phyloP scores from a whole-genome alignment of 1,139 yeast species.

The Pichia sp. region DNA sequence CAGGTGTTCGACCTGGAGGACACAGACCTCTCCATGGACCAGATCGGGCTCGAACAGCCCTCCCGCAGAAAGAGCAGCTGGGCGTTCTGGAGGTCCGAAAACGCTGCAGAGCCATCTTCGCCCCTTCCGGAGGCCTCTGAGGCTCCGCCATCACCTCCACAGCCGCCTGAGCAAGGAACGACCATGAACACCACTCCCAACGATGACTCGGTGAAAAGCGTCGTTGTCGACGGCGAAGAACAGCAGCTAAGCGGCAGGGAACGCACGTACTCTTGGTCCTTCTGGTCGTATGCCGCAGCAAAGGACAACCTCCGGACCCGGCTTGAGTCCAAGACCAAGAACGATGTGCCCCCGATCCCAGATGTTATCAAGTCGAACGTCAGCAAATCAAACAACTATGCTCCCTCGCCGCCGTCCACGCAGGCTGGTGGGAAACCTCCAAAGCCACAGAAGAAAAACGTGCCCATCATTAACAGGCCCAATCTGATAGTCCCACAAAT shows the following conservation, averaged over 20 bases:
- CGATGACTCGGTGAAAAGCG: not conserved
- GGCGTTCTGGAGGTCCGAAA: slow-evolving; percentile 27
- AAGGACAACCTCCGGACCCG: not conserved
- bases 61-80: slow-evolving; percentile 22
- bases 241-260: not conserved
- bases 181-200: slow-evolving; percentile 2
- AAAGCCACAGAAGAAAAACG: not conserved
- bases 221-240: slow-evolving; percentile 13
- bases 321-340: not conserved
- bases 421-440: not conserved
- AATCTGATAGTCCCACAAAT: slow-evolving; percentile 35
- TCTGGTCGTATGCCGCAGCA: slow-evolving; percentile 22
- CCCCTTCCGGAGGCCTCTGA: not conserved
- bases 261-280: slow-evolving; percentile 25
- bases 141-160: not conserved
- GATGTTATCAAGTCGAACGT: slow-evolving; percentile 30
- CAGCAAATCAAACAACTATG: slow-evolving; percentile 13
- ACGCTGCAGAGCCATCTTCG: not conserved
- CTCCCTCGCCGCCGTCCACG: not conserved
- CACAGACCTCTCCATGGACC: not conserved
- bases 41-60: not conserved
- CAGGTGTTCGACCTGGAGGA: not conserved
- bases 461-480: not conserved
- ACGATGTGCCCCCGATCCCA: slow-evolving; percentile 10
- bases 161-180: not conserved